Evolutionary conservation across 495 filamentous ascomycete genomes (phyloP).

Genomic region (Penicillium canescens): DNA sequence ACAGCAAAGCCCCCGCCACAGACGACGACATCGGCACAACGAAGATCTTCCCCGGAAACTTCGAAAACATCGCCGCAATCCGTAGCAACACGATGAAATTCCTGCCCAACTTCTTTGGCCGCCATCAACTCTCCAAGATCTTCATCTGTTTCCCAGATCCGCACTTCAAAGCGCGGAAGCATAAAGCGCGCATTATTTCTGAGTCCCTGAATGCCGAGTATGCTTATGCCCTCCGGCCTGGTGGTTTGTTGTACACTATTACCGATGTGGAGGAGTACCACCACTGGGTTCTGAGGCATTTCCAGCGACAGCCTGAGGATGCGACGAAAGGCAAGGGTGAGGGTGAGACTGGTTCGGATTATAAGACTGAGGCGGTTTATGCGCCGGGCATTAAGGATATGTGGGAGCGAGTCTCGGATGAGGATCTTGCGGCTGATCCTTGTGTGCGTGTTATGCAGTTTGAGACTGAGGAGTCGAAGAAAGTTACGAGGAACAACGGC

Average conservation of each 20-base stretch:
- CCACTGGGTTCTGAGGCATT: conserved; percentile 87
- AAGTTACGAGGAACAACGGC: conserved; percentile 87
- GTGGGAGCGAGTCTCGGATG: conserved; percentile 56
- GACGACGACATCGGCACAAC: conserved; percentile 26
- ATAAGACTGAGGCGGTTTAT: conserved; percentile 16
- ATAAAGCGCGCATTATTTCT: conserved; percentile 94
- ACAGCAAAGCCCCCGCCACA: conserved; percentile 22
- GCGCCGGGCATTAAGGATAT: conserved; percentile 50
- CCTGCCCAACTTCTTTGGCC: conserved; percentile 89
- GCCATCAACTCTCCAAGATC: conserved; percentile 74
- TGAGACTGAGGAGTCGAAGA: conserved; percentile 96
- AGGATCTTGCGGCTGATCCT: conserved; percentile 69
- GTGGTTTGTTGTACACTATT: conserved; percentile 89
- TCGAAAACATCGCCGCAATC: conserved; percentile 83
- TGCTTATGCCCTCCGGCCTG: conserved; percentile 80
- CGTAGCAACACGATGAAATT: conserved; percentile 98
- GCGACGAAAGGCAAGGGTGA: conserved; percentile 23
- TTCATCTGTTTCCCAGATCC: conserved; percentile 99
- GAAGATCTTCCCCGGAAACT: conserved; percentile 45
- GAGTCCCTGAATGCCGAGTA: conserved; percentile 87
- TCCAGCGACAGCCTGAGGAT: conserved; percentile 46
- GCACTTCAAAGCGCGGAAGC: conserved; percentile 96
- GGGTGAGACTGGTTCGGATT: too few relatives aligned
- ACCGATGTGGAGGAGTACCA: conserved; percentile 96
- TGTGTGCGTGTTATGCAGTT: conserved; percentile 79